Conservation (phyloP, 352 stramenopile species). For the Phytophthora cajani region DNA sequence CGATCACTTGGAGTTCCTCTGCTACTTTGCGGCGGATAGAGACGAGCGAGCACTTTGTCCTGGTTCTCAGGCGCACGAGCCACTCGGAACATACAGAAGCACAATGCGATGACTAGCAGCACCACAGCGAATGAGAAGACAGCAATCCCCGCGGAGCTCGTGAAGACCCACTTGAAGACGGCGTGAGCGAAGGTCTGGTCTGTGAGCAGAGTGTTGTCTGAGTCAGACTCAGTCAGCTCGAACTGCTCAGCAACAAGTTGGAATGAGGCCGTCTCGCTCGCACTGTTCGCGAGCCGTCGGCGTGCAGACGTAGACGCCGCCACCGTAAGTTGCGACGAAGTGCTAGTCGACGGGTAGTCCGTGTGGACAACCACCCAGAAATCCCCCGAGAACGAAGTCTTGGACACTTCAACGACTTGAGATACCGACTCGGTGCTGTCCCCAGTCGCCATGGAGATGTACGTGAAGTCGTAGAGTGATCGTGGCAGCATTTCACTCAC, state of each 20-base stretch:
- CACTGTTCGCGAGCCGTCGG: slow-evolving; percentile 1
- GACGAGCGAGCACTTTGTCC: slow-evolving; percentile 46
- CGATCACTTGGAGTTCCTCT: neutral
- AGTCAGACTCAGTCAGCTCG: slow-evolving; percentile 23
- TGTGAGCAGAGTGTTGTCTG: slow-evolving; percentile 42
- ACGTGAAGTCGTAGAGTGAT: slow-evolving; percentile 80
- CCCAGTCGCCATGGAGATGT: slow-evolving; percentile 52
- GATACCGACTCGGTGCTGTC: slow-evolving; percentile 6
- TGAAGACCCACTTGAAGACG: slow-evolving; percentile 61
- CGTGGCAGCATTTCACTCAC: slow-evolving; percentile 72
- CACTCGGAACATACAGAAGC: slow-evolving; percentile 67
- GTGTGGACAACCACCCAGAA: slow-evolving; percentile 84
- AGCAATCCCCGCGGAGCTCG: slow-evolving; percentile 46
- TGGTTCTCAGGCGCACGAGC: slow-evolving; percentile 71
- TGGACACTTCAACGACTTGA: slow-evolving; percentile 59
- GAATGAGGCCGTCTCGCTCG: slow-evolving; percentile 29
- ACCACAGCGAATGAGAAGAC: slow-evolving; percentile 57
- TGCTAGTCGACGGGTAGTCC: slow-evolving; percentile 45
- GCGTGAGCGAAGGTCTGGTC: slow-evolving; percentile 54
- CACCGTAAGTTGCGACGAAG: slow-evolving; percentile 14
- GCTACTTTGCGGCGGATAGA: slow-evolving; percentile 18
- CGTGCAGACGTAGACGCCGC: slow-evolving; percentile 17
- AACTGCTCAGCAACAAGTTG: slow-evolving; percentile 55
- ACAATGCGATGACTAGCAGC: slow-evolving; percentile 42
- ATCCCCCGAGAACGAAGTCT: slow-evolving; percentile 60